phyloP scores from a whole-genome alignment of 75 land plant genomes.

The Pinus taeda region DNA sequence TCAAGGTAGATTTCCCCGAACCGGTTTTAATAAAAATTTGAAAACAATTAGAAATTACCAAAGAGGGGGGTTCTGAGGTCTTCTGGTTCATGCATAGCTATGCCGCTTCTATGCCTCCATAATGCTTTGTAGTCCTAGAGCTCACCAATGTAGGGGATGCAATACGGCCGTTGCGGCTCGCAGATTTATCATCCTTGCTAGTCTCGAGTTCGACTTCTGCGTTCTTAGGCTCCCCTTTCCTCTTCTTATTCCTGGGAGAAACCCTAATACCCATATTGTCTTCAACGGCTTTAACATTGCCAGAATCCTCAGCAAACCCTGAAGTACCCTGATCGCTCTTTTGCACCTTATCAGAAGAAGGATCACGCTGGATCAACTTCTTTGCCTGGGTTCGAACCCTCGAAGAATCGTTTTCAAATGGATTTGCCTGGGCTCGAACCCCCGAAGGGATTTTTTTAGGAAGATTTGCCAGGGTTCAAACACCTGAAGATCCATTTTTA shows the following conservation, averaged over 20 bases:
- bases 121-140: no score
- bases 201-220: not conserved
- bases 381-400: not conserved
- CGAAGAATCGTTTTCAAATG: no score
- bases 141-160: no score
- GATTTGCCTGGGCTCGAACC: not conserved
- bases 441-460: no score
- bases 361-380: not conserved
- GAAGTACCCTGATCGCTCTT: not conserved
- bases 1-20: no score
- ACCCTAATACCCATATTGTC: not conserved
- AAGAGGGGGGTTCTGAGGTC: no score
- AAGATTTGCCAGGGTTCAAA: no score
- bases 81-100: no score
- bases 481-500: no score
- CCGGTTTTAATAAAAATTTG: no score
- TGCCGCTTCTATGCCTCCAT: no score
- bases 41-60: no score
- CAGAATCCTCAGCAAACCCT: not conserved
- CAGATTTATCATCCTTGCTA: not conserved
- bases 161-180: not conserved
- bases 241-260: not conserved
- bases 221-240: not conserved
- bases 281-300: not conserved
- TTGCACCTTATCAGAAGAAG: not conserved